Evolutionary conservation across 78 protist species (phyloP).

Genomic region (Dictyostelium brefeldianum): DNA sequence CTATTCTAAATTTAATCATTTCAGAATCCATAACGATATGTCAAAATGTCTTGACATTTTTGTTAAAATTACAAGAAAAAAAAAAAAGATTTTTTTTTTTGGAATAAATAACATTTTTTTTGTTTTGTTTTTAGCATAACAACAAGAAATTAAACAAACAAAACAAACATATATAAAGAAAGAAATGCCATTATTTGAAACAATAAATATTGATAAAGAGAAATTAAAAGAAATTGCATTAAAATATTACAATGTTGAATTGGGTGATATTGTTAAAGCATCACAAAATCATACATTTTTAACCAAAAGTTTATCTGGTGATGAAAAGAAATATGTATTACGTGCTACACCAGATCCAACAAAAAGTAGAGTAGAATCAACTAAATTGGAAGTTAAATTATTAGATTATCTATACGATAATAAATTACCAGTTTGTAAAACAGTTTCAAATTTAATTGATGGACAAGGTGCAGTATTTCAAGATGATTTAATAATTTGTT

Average conservation of each 20-base stretch:
- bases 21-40: too few relatives aligned
- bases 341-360: constrained; percentile 85
- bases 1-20: too few relatives aligned
- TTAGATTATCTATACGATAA: constrained; percentile 36
- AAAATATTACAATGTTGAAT: constrained; percentile 50
- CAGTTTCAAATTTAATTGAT: neutral
- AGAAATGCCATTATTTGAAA: constrained; percentile 83
- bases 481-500: neutral
- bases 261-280: constrained; percentile 67
- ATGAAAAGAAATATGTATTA: constrained; percentile 8
- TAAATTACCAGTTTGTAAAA: constrained; percentile 54
- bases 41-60: too few relatives aligned
- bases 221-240: constrained; percentile 12
- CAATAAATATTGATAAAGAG: constrained; percentile 59
- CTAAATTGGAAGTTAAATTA: constrained; percentile 41
- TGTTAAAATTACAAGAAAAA: too few relatives aligned
- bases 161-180: neutral
- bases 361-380: neutral
- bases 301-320: neutral
- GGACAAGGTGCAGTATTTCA: neutral
- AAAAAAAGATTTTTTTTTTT: neutral
- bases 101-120: too few relatives aligned
- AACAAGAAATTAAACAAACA: neutral
- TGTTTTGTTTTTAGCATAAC: too few relatives aligned
- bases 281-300: constrained; percentile 84